Base-by-base conservation (phyloP, 2,329 filamentous ascomycete genomes). In the Pseudocercospora musae region DNA sequence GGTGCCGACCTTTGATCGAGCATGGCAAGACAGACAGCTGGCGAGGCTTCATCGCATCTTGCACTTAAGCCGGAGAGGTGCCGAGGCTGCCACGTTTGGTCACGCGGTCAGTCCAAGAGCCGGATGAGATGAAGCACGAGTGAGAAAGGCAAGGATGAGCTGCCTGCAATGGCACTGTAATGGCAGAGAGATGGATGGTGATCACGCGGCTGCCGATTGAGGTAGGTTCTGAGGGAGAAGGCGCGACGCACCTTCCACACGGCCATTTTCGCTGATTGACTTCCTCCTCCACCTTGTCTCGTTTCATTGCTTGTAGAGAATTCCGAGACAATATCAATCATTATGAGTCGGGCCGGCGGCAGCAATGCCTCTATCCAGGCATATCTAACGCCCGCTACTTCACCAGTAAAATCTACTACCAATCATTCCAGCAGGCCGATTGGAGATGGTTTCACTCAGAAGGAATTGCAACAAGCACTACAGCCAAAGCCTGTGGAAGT, bases 401-500 rank as follows among this genome's bases (percentile, higher is more conserved):
- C 69, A 1, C 66, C 69, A 23, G 65, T 59, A 9, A 73, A 71
- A 58, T 13, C 49, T 23, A 33, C 48, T 21, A 59, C 58, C 7
- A 33, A 56, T 40, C 42, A 48, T 27, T 57, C 61, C 11, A 49
- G 62, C 7, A 68, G 73, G 13, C 50, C 50, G 4, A 53, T 67
- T 27, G 78, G 81, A 40, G 82, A 85, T 73, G 84, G 83, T 29
- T 87, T 86, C 74, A 85, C 82, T 2, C 64, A 76, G 13, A 76
- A 82, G 60, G 77, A 81, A 62, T 71, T 77, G 1, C 71, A 76
- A 3, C 65, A 69, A 18, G 70, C 70, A 8, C 31, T 72, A 8
- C 60, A 63, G 15, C 67, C 69, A 13, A 64, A 64, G 52, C 66
- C 56, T 1, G 40, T 50, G 1, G 66, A 70, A 15, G 52, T 78